Percentiles rank a stretch among this genome's conserved stretches.
Evolutionary conservation across 2,329 filamentous ascomycete genomes (phyloP).

Genomic region (Lachnellula suecica): DNA sequence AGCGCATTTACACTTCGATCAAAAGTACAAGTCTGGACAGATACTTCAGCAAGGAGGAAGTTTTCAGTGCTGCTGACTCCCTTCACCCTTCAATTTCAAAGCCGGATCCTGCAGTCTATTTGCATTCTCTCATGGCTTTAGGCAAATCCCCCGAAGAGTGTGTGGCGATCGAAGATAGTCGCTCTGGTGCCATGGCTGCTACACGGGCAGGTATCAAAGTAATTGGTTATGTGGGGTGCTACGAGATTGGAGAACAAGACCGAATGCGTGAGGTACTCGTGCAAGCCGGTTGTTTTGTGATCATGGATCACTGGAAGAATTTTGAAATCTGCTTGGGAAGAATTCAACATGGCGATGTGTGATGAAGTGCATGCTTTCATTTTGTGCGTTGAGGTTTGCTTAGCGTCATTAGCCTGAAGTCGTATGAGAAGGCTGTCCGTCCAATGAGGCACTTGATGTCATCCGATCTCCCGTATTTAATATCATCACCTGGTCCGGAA

Average conservation of each 20-base stretch:
- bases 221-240: constrained; percentile 84
- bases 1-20: constrained; percentile 74
- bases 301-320: constrained; percentile 62
- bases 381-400: not conserved
- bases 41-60: constrained; percentile 72
- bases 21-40: constrained; percentile 76
- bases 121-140: constrained; percentile 72
- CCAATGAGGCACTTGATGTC: no score
- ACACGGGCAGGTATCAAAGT: constrained; percentile 76
- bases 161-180: constrained; percentile 85
- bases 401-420: no score
- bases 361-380: not conserved
- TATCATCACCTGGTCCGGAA: no score
- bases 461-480: no score
- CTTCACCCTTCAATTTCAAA: constrained; percentile 81
- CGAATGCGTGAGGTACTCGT: constrained; percentile 64
- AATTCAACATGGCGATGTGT: constrained; percentile 25
- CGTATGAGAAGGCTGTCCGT: no score
- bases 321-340: constrained; percentile 36
- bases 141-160: constrained; percentile 70
- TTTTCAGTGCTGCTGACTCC: constrained; percentile 82
- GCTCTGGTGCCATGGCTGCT: constrained; percentile 77
- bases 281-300: constrained; percentile 59
- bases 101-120: constrained; percentile 87
- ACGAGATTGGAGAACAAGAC: constrained; percentile 53